Evolutionary conservation across 495 filamentous ascomycete genomes (phyloP), one percentile per base, ranked within the genome.

Genomic region (Penicillium taxi): DNA sequence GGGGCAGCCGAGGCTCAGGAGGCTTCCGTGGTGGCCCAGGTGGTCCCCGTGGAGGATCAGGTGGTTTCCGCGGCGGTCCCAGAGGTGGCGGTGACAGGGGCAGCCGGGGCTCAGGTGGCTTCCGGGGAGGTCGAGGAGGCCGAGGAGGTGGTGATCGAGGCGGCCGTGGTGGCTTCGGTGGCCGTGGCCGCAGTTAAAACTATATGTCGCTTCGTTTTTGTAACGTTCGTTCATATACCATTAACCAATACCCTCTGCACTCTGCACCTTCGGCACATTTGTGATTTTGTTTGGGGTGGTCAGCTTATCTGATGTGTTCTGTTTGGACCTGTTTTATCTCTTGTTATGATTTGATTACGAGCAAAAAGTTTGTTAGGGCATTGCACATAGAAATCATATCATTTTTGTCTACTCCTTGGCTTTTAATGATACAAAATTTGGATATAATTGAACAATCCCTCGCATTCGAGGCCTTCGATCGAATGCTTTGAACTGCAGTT

Each of bases 311-410:
- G 40, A 22, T 22, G 19, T 25, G 21, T 27, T 28, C 13, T 34
- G 18, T 27, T 26, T 24, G 24, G 27, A 26, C 35, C 27, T 29
- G 29, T 33, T 41, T 39, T 45, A 14, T 35, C n/a, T 35, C 32
- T 42, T 50, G 41, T 50, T 26, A 50, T 45, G 47, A 45, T 50
- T 39, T 26, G 19, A 26, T 38, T 47, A 50, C 42, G 47, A 45
- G 42, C 38, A 50, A 50, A 44, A 50, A 49, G 37, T 47, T 47
- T 47, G 45, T 49, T 44, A 44, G 35, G 47, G 35, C 42, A 39
- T 42, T 50, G 47, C 47, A 50, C 41, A 50, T 50, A 50, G 47
- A 50, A 45, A 40, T 30, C 12, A 38, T 28, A 28, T 28, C 15
- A 4, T 28, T 28, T 25, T 25, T 6, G 11, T 6, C 11, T 11